Evolutionary conservation across 768 basidiomycete species (phyloP).

Genomic region (Mycena floridula): DNA sequence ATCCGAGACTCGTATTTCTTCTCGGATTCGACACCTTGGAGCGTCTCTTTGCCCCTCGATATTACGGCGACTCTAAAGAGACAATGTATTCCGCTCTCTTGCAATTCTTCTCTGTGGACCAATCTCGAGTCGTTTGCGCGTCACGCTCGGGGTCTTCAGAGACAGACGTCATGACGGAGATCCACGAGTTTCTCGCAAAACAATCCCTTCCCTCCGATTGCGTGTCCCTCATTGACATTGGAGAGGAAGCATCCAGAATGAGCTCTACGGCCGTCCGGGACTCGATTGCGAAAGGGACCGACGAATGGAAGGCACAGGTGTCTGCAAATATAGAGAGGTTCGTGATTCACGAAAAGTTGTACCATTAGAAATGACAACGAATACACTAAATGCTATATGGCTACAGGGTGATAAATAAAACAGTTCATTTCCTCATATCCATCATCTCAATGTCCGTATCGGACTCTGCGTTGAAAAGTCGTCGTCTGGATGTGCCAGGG

Average conservation of each 20-base stretch:
- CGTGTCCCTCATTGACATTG: constrained; percentile 59
- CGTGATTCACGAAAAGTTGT: constrained; percentile 42
- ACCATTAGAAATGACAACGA: constrained; percentile 20
- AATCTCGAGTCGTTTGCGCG: constrained; percentile 63
- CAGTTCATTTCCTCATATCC: no score
- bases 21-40: constrained; percentile 83
- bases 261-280: constrained; percentile 69
- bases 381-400: no score
- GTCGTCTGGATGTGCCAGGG: no score
- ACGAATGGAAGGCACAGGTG: constrained; percentile 43
- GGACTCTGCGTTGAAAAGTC: no score
- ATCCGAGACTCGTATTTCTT: constrained; percentile 57
- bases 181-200: constrained; percentile 26
- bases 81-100: constrained; percentile 53
- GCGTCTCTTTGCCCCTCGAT: constrained; percentile 69
- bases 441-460: no score
- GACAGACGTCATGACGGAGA: constrained; percentile 18
- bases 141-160: constrained; percentile 28
- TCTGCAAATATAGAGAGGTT: constrained; percentile 42
- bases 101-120: constrained; percentile 57
- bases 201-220: constrained; percentile 46
- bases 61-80: constrained; percentile 46
- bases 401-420: no score
- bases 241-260: constrained; percentile 43
- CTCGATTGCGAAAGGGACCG: constrained; percentile 26